phyloP scores from a whole-genome alignment of 345 rosid species.

The Hypericum perforatum region DNA sequence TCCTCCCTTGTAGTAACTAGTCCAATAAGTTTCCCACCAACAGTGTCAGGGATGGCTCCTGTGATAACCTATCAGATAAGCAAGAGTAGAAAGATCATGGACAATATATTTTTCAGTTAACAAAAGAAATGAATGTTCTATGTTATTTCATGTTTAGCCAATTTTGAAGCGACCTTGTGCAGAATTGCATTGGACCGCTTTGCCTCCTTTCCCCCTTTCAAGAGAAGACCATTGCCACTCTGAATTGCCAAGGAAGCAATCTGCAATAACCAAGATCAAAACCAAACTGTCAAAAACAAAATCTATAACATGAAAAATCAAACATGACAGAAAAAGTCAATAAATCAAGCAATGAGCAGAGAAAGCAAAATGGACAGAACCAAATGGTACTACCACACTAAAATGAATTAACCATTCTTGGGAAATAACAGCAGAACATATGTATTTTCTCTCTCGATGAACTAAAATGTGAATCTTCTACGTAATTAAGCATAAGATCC shows the following conservation, averaged over 20 bases:
- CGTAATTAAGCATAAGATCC: too few relatives aligned
- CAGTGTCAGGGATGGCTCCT: constrained; percentile 70
- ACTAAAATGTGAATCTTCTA: too few relatives aligned
- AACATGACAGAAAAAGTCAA: too few relatives aligned
- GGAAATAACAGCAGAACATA: too few relatives aligned
- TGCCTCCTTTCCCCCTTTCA: constrained; percentile 99
- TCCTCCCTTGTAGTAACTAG: constrained; percentile 93
- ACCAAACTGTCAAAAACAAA: neutral
- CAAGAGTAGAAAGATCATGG: too few relatives aligned
- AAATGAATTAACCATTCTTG: too few relatives aligned
- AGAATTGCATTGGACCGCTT: constrained; percentile 80
- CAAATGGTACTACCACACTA: too few relatives aligned
- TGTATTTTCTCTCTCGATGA: too few relatives aligned
- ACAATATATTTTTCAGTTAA: too few relatives aligned
- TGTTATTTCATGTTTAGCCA: neutral
- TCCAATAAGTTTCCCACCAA: constrained; percentile 77
- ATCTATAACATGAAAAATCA: constrained; percentile 8
- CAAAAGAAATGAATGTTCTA: too few relatives aligned
- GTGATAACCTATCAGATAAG: constrained; percentile 54
- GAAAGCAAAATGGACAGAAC: too few relatives aligned
- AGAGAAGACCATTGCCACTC: constrained; percentile 88
- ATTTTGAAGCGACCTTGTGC: constrained; percentile 50
- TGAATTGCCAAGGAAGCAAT: constrained; percentile 92
- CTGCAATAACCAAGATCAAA: constrained; percentile 29
- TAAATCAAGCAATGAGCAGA: too few relatives aligned